These are phyloP conservation scores for Xylariaceae sp. DNA, from an alignment of 2,329 filamentous ascomycete genomes.

Conservation along the genomic window DNA sequence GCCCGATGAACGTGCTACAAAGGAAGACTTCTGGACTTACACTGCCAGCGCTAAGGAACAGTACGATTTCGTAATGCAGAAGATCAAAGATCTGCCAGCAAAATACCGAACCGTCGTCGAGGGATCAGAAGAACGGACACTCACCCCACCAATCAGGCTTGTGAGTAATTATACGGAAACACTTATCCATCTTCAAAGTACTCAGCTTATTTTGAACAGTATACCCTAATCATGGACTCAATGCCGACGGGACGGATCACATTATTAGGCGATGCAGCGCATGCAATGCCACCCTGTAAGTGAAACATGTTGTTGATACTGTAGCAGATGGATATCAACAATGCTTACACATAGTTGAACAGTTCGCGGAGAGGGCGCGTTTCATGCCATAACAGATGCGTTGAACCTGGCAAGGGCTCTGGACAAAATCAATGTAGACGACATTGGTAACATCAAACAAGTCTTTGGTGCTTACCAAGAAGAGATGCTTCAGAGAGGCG, in stretches of 20 bases:
- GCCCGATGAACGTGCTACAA: constrained; percentile 29
- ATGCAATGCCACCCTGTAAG: constrained; percentile 35
- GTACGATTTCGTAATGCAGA: constrained; percentile 49
- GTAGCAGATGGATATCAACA: not conserved
- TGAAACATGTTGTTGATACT: not conserved
- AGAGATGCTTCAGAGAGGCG: constrained; percentile 39
- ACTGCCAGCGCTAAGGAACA: constrained; percentile 55
- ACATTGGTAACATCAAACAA: constrained; percentile 24
- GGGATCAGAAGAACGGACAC: constrained; percentile 16
- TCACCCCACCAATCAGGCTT: constrained; percentile 5
- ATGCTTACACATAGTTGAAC: not conserved
- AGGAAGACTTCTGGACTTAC: constrained; percentile 80
- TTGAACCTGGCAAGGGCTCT: constrained; percentile 37
- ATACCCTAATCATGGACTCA: constrained; percentile 30
- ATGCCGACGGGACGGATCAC: constrained; percentile 33
- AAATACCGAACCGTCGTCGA: constrained; percentile 30
- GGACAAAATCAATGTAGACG: constrained; percentile 23
- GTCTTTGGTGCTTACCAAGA: constrained; percentile 38
- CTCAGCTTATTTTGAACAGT: constrained; percentile 5
- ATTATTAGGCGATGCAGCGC: constrained; percentile 34
- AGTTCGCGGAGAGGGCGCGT: constrained; percentile 34
- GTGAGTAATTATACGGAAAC: not conserved
- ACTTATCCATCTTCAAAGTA: not conserved
- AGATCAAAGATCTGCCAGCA: constrained; percentile 27
- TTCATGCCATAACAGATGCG: constrained; percentile 56